Percentiles rank a stretch among this genome's conserved stretches.
These are phyloP conservation scores for Gyrodon lividus DNA, from an alignment of 768 basidiomycete species.

Conservation along the genomic window DNA sequence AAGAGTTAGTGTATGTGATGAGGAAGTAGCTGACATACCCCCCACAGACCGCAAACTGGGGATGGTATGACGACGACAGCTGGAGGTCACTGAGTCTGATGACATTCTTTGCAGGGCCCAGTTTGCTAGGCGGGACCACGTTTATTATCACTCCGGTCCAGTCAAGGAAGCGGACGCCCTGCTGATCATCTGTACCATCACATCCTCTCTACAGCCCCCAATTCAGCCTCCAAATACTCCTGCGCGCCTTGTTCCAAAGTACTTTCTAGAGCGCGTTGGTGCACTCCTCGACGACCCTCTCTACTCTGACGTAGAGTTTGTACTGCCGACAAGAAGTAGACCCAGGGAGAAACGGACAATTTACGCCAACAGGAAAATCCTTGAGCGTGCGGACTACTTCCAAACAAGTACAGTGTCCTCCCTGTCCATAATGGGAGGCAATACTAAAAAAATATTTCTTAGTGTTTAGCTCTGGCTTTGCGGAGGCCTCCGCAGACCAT, in stretches of 20 bases:
- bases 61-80: constrained; percentile 52
- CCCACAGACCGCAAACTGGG: constrained; percentile 78
- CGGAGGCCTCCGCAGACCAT: constrained; percentile 48
- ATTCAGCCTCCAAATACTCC: constrained; percentile 42
- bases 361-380: constrained; percentile 66
- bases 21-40: constrained; percentile 10
- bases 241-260: constrained; percentile 60
- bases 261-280: constrained; percentile 70
- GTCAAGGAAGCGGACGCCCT: constrained; percentile 66
- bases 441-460: constrained; percentile 2
- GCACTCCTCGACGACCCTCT: constrained; percentile 73
- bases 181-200: constrained; percentile 75
- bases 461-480: constrained; percentile 78
- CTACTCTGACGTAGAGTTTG: constrained; percentile 83
- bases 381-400: constrained; percentile 77
- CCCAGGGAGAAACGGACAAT: constrained; percentile 45
- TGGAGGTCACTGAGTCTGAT: not conserved
- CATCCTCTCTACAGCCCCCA: constrained; percentile 59
- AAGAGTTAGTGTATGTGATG: not conserved
- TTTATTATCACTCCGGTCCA: constrained; percentile 56
- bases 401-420: constrained; percentile 51
- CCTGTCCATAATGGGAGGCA: not conserved
- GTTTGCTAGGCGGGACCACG: constrained; percentile 71
- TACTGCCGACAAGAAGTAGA: constrained; percentile 52
- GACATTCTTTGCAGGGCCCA: constrained; percentile 52